These are phyloP conservation scores for Quercus cerris DNA, from an alignment of 306 rosid species.

Conservation along the genomic window DNA sequence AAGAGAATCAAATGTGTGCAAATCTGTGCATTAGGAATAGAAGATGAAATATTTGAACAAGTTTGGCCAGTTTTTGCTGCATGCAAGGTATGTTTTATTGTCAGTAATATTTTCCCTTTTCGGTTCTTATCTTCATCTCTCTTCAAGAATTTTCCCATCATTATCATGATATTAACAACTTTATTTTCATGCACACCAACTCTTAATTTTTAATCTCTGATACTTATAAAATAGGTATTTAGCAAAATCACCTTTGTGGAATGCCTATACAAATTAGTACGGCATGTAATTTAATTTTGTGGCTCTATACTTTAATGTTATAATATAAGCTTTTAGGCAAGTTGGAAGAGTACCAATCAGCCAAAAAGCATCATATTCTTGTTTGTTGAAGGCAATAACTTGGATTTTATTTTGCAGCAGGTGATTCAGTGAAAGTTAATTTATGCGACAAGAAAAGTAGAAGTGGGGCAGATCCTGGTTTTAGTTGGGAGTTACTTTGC, in stretches of 20 bases:
- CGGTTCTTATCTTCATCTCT: not conserved
- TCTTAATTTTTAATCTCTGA: not conserved
- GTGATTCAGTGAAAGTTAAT: conserved; percentile 31
- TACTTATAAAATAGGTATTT: not conserved
- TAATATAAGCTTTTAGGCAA: too few species aligned
- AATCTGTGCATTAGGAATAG: conserved; percentile 86
- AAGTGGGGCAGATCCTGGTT: conserved; percentile 15
- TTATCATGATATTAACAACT: not conserved
- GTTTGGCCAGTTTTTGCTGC: conserved; percentile 68
- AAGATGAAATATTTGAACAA: conserved; percentile 77
- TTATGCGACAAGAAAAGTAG: conserved; percentile 13
- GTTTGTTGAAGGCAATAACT: conserved; percentile 14
- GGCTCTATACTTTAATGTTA: too few species aligned
- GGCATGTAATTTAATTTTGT: too few species aligned
- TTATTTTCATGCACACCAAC: not conserved
- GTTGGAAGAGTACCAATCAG: too few species aligned
- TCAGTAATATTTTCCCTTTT: not conserved
- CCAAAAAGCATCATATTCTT: too few species aligned
- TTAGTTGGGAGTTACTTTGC: not conserved
- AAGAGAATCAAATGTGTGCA: conserved; percentile 36
- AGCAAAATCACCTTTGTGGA: not conserved
- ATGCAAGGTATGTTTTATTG: conserved; percentile 46
- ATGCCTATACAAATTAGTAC: too few species aligned
- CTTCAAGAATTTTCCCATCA: not conserved
- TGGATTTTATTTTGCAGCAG: conserved; percentile 37